A percentile compares a stretch with the other conserved stretches of the same genome.
phyloP scores from a whole-genome alignment of 805 yeast species.

The Candida chilensis region DNA sequence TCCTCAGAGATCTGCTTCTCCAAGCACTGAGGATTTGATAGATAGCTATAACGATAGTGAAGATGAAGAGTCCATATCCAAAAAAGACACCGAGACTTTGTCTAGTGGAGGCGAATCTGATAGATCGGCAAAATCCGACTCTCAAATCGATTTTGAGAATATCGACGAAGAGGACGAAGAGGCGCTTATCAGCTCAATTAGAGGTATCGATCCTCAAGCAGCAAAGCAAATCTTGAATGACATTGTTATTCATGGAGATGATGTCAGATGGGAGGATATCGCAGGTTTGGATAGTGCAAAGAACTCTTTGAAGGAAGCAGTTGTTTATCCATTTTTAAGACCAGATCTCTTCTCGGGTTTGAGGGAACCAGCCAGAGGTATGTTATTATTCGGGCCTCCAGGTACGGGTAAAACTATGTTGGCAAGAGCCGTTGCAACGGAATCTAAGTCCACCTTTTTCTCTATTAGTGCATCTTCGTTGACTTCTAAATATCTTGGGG shows the following conservation, averaged over 20 bases:
- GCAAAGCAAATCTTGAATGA: constrained; percentile 84
- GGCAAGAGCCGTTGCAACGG: constrained; percentile 94
- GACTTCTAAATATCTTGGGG: constrained; percentile 84
- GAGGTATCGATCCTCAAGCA: constrained; percentile 71
- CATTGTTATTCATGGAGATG: constrained; percentile 83
- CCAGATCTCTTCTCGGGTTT: constrained; percentile 89
- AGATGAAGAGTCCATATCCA: neutral
- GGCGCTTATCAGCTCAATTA: constrained; percentile 30
- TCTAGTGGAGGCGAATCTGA: neutral
- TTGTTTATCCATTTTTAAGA: constrained; percentile 88
- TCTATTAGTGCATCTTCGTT: constrained; percentile 85
- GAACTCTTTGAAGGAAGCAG: constrained; percentile 83
- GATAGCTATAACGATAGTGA: too few relatives aligned
- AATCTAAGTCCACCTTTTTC: constrained; percentile 87
- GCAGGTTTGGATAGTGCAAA: constrained; percentile 91
- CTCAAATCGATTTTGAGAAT: constrained; percentile 12
- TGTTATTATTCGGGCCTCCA: constrained; percentile 94
- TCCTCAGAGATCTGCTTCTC: neutral
- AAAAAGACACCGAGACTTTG: neutral
- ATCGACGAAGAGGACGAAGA: constrained; percentile 16
- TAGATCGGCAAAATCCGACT: constrained; percentile 12
- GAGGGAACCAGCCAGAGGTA: constrained; percentile 93
- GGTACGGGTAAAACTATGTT: constrained; percentile 99
- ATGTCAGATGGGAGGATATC: constrained; percentile 90
- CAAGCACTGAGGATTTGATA: neutral